phyloP scores from a whole-genome alignment of 257 asterid species.

The Gardenia jasminoides region DNA sequence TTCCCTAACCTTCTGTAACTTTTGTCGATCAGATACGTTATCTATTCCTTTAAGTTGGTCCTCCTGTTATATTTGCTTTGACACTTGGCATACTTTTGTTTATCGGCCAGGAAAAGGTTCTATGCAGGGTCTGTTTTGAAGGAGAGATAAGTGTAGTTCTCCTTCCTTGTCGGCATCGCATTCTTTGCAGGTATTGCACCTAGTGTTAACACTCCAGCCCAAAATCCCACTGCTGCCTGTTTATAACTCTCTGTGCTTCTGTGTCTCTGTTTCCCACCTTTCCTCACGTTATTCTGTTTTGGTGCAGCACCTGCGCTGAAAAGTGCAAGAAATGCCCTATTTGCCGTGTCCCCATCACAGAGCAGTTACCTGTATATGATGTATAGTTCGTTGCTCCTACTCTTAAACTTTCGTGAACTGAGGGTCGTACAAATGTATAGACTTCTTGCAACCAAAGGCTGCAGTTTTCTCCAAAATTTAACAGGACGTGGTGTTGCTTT shows the following conservation, averaged over 20 bases:
- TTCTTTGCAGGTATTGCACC: slow-evolving; percentile 75
- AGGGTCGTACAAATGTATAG: slow-evolving; percentile 8
- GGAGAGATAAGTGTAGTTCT: slow-evolving; percentile 89
- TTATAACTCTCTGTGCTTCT: slow-evolving; percentile 5
- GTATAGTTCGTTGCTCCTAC: slow-evolving; percentile 50
- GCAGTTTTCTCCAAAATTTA: slow-evolving; percentile 21
- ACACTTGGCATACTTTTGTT: not conserved
- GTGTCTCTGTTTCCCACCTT: slow-evolving; percentile 4
- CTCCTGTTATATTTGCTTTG: not conserved
- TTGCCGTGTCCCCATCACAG: slow-evolving; percentile 69
- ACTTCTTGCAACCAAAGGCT: slow-evolving; percentile 18
- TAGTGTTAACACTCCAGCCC: not conserved
- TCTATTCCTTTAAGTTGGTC: not conserved
- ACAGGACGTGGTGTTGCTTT: slow-evolving; percentile 26
- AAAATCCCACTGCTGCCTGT: not conserved
- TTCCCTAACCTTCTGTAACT: not conserved
- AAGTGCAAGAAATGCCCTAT: slow-evolving; percentile 92
- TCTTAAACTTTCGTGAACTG: not conserved
- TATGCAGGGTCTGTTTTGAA: slow-evolving; percentile 92
- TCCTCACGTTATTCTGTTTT: slow-evolving; percentile 14
- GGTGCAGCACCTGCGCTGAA: slow-evolving; percentile 71
- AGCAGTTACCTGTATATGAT: slow-evolving; percentile 90
- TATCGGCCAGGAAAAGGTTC: slow-evolving; percentile 75
- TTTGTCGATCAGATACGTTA: not conserved
- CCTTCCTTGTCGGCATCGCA: slow-evolving; percentile 96